Base-by-base conservation (phyloP, 176 grass and related monocot genomes). In the Poa pratensis region DNA sequence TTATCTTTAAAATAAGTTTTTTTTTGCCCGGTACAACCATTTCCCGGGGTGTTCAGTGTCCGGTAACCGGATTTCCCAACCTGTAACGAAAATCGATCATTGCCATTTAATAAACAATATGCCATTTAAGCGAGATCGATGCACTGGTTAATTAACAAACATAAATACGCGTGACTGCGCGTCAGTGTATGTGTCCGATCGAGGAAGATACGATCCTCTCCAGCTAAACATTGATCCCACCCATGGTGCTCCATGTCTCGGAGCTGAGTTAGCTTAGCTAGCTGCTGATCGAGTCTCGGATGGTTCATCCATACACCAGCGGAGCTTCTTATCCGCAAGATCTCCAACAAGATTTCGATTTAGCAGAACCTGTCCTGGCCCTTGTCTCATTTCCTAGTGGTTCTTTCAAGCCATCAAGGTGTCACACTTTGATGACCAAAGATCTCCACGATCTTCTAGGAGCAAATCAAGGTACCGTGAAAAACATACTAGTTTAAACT, bases 141-240 rank as follows among this genome's bases (percentile, higher is more conserved):
- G 46, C 13, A 49, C 13, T 49, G 13, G 13, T 3, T 15, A 60
- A 24, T 24, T 22, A 70, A 48, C 15, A 14, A 48, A 65, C 51
- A 67, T 76, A 76, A 75, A 4, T 53, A 28, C 7, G 43, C 30
- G 43, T 6, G 6, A 19, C 20, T 81, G 69, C 1, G 69, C 1
- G 62, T 12, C 45, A 15, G 46, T 45, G 43, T 45, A 42, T 75
- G 20, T 60, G 23, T 82, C 32, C 30, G 43, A 73, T 78, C 45
- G 37, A 86, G 64, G 84, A 83, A 66, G 88, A 90, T 86, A 86
- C 65, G 84, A 90, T 86, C 34, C 55, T 78, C 63, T 73, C 88
- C 88, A 82, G 65, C 84, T 73, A 90, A 82, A 57, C 84, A 48
- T 54, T 35, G 79, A 90, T 90, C 79, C 13, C 78, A 77, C 63